These are phyloP conservation scores for Penicillium parvum DNA, from an alignment of 495 filamentous ascomycete species.

Conservation along the genomic window DNA sequence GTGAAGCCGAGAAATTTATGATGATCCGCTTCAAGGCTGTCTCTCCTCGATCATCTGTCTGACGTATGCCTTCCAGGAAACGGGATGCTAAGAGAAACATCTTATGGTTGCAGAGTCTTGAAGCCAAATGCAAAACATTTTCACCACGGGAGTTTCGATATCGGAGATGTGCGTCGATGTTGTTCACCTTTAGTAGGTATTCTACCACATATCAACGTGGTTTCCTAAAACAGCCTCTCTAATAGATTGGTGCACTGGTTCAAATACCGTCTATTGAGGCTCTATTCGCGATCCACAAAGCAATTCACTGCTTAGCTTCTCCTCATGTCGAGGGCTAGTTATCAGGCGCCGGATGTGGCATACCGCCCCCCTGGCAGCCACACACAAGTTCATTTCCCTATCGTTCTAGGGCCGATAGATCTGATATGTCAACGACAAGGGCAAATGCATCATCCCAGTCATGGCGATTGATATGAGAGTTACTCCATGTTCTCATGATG, in stretches of 20 bases:
- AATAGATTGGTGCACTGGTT: not conserved
- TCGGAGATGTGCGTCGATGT: conserved; percentile 18
- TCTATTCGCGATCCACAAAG: not conserved
- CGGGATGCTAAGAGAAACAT: conserved; percentile 12
- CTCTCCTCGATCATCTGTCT: not conserved
- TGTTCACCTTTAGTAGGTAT: conserved; percentile 10
- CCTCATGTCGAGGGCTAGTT: not conserved
- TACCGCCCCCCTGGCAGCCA: not conserved
- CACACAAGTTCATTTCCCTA: conserved; percentile 2
- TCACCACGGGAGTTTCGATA: conserved; percentile 20
- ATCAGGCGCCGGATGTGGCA: not conserved
- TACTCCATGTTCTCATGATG: not conserved
- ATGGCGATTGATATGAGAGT: not conserved
- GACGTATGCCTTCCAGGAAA: not conserved
- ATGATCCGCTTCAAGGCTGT: not conserved
- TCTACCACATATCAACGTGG: not conserved
- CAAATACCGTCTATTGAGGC: not conserved
- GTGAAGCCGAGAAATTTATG: conserved; percentile 8
- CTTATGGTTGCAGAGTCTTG: conserved; percentile 21
- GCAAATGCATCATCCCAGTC: conserved; percentile 1
- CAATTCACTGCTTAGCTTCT: not conserved
- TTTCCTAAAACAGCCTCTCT: not conserved
- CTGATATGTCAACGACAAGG: not conserved
- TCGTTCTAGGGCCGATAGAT: not conserved
- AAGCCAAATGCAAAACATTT: conserved; percentile 24